phyloP scores from a whole-genome alignment of 1,139 yeast species.

The Lodderomyces metapsilosis region DNA sequence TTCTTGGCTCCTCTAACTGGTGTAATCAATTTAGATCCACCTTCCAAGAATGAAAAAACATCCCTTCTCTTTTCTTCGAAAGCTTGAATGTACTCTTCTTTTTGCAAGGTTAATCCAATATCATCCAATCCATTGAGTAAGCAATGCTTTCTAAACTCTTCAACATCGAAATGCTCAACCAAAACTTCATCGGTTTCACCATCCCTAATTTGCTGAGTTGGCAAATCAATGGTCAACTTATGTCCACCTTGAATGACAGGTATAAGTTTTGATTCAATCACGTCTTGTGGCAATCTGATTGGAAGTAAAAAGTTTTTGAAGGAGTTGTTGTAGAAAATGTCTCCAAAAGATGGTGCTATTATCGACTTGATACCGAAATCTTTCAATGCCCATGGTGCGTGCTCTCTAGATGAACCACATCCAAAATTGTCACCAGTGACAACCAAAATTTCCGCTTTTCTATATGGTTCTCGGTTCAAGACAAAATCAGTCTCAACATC shows the following conservation, averaged over 20 bases:
- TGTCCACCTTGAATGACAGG: slow-evolving; percentile 79
- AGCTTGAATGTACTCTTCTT: slow-evolving; percentile 69
- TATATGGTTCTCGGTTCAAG: slow-evolving; percentile 80
- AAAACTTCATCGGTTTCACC: slow-evolving; percentile 71
- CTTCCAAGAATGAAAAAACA: slow-evolving; percentile 87
- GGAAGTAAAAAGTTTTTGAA: slow-evolving; percentile 94
- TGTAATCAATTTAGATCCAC: slow-evolving; percentile 65
- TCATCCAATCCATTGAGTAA: slow-evolving; percentile 93
- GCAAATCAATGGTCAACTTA: slow-evolving; percentile 75
- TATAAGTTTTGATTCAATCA: slow-evolving; percentile 65
- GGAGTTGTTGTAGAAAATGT: slow-evolving; percentile 94
- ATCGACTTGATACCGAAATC: slow-evolving; percentile 95
- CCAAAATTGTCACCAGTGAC: slow-evolving; percentile 98
- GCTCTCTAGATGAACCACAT: slow-evolving; percentile 98
- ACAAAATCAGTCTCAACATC: slow-evolving; percentile 85
- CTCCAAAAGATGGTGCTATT: slow-evolving; percentile 98
- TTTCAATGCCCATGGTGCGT: slow-evolving; percentile 98
- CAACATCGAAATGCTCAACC: slow-evolving; percentile 81
- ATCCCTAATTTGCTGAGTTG: slow-evolving; percentile 71
- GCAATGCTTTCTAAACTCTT: slow-evolving; percentile 91
- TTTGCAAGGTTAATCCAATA: slow-evolving; percentile 91
- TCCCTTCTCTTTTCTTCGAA: slow-evolving; percentile 77
- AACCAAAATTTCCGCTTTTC: slow-evolving; percentile 74
- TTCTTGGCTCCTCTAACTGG: slow-evolving; percentile 72
- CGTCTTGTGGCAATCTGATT: slow-evolving; percentile 77